Percentiles rank a stretch among this genome's conserved stretches.
Evolutionary conservation across 805 yeast genomes (phyloP).

Genomic region (Yamadazyma ubonensis): DNA sequence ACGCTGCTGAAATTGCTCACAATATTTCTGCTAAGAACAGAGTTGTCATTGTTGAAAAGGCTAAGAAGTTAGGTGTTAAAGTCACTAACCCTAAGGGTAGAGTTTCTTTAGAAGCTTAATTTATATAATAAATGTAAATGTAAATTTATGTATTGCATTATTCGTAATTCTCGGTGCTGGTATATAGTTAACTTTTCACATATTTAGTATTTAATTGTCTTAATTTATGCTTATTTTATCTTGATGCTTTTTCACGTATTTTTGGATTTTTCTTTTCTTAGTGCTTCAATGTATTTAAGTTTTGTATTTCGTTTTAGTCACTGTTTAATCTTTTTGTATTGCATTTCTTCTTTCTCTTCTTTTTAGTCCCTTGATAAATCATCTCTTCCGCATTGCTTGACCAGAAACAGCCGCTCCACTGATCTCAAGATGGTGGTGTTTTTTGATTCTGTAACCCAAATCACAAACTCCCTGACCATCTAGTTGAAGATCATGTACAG

Average conservation of each 20-base stretch:
- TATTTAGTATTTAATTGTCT: no score
- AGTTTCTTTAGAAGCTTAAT: constrained; percentile 95
- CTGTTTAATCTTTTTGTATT: no score
- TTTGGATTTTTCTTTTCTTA: no score
- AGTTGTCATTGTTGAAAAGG: constrained; percentile 92
- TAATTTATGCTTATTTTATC: background rate
- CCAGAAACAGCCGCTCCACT: constrained; percentile 34
- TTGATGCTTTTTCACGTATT: no score
- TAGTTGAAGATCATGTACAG: constrained; percentile 18
- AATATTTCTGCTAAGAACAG: constrained; percentile 98
- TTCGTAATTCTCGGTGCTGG: no score
- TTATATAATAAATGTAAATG: constrained; percentile 17
- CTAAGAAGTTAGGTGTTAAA: constrained; percentile 97
- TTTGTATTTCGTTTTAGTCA: no score
- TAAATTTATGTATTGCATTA: constrained; percentile 9
- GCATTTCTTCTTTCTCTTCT: background rate
- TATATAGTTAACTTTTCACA: no score
- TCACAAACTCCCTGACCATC: constrained; percentile 37
- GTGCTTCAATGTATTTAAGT: background rate
- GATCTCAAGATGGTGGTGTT: constrained; percentile 42
- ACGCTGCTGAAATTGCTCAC: constrained; percentile 99
- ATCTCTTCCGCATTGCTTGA: constrained; percentile 19
- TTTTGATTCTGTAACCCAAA: constrained; percentile 41
- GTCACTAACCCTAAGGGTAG: constrained; percentile 99
- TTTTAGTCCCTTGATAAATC: no score